These are phyloP conservation scores for Russula lepida DNA, from an alignment of 768 basidiomycete species.

Conservation along the genomic window DNA sequence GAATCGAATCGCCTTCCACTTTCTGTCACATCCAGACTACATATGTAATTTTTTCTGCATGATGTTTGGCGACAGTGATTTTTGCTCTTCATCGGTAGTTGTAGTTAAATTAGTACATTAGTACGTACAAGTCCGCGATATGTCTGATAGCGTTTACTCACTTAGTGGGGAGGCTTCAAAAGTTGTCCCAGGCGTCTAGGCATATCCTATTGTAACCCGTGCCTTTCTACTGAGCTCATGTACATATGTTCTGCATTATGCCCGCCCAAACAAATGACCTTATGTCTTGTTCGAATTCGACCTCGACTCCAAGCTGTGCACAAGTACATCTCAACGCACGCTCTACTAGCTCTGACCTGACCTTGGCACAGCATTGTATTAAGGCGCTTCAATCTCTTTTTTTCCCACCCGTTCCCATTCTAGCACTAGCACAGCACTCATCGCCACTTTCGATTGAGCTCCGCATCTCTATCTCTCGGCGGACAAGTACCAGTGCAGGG, in stretches of 20 bases:
- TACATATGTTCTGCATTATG: no score
- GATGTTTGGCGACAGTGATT: no score
- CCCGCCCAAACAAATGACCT: no score
- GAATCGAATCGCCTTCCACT: no score
- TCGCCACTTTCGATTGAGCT: constrained; percentile 17
- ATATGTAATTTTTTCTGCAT: no score
- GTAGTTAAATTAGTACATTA: no score
- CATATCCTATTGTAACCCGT: constrained; percentile 2
- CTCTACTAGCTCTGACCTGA: constrained; percentile 42
- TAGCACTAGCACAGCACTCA: constrained; percentile 24
- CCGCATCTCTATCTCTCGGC: constrained; percentile 38
- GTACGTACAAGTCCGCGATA: no score
- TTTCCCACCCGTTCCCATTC: constrained; percentile 41
- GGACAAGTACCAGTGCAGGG: constrained; percentile 47
- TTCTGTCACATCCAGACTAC: no score
- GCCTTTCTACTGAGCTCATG: no score
- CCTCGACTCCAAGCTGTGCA: constrained; percentile 49
- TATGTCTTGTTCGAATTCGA: constrained; percentile 45
- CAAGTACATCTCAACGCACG: constrained; percentile 54
- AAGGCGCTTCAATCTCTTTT: constrained; percentile 39
- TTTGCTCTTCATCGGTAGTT: no score
- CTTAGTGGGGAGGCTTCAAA: not conserved
- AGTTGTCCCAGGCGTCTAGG: constrained; percentile 7
- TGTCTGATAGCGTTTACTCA: not conserved
- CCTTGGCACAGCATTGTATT: constrained; percentile 49